Evolutionary conservation across 75 land plant species (phyloP), one percentile per base, ranked within the genome.

Genomic region (Picea sitchensis): DNA sequence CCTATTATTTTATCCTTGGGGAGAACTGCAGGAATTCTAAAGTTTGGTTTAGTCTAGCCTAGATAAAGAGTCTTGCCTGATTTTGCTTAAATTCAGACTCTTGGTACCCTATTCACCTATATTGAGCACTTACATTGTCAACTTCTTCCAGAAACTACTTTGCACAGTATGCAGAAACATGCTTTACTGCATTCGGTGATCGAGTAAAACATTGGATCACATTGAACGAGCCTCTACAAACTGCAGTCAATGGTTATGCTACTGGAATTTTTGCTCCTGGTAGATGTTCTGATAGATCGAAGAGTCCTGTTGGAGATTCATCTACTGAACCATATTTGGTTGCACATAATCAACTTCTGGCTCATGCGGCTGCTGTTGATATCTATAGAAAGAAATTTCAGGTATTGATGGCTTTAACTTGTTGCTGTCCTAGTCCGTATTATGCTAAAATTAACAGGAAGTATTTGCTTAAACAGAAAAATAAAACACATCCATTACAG

Each of bases 141-240:
- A 51, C 11, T 18, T 82, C 11, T 18, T 82, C 36, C 92, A 94
- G 96, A 61, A 80, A 92, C 34, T 81, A 88, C 64, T 94, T 92
- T 82, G 84, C 85, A 77, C 67, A 69, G 14, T 94, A 92, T 84
- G 96, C 96, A 58, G 96, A 93, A 76, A 83, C 91, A 72, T 94
- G 96, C 76, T 94, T 92, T 83, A 79, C 85, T 76, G 72, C 75
- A 85, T 94, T 87, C 34, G 96, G 96, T 34, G 96, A 94, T 87
- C 87, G 96, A 82, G 94, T 94, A 63, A 94, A 94, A 84, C 84
- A 82, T 23, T 94, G 96, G 96, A 92, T 92, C 20, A 92, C 96
- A 82, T 76, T 94, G 0, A 94, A 94, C 80, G 96, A 92, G 80
- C 96, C 96, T 64, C 89, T 94, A 77, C 96, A 94, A 81, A 92